Evolutionary conservation across 192 early-diverging fungal species (phyloP).

Genomic region (Diversispora epigaea): DNA sequence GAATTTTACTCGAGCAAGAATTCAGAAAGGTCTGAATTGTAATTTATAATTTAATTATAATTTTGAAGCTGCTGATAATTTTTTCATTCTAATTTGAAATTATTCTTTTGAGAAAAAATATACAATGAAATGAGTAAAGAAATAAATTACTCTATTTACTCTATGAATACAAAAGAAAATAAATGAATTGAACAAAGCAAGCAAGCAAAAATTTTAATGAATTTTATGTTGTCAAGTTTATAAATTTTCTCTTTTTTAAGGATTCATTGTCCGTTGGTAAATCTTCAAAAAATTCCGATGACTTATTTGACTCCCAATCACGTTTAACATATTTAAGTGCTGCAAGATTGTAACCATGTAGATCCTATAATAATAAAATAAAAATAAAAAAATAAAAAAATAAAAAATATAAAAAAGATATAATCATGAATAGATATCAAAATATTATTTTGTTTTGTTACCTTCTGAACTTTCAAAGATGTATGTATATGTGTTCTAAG

Average conservation of each 20-base stretch:
- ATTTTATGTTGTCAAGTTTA: conserved; percentile 35
- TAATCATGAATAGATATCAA: neutral
- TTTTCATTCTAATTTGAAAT: no score
- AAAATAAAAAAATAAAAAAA: neutral
- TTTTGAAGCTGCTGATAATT: no score
- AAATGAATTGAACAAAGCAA: no score
- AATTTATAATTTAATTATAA: no score
- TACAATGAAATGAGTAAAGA: no score
- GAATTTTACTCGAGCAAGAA: no score
- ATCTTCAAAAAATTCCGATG: conserved; percentile 74
- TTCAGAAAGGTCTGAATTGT: no score
- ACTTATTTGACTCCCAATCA: conserved; percentile 74
- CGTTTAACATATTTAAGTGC: conserved; percentile 73
- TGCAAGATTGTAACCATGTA: conserved; percentile 87
- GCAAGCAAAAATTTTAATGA: no score
- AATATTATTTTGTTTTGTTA: conserved; percentile 13
- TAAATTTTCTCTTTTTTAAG: conserved; percentile 78
- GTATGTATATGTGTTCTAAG: conserved; percentile 66
- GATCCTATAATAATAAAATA: conserved; percentile 49
- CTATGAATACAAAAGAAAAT: no score
- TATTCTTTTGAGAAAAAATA: no score
- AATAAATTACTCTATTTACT: no score
- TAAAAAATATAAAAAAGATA: neutral
- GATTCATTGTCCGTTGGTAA: conserved; percentile 50
- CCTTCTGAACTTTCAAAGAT: conserved; percentile 67